phyloP scores from a whole-genome alignment of 495 filamentous ascomycete species.

The Lichina pygmaea region DNA sequence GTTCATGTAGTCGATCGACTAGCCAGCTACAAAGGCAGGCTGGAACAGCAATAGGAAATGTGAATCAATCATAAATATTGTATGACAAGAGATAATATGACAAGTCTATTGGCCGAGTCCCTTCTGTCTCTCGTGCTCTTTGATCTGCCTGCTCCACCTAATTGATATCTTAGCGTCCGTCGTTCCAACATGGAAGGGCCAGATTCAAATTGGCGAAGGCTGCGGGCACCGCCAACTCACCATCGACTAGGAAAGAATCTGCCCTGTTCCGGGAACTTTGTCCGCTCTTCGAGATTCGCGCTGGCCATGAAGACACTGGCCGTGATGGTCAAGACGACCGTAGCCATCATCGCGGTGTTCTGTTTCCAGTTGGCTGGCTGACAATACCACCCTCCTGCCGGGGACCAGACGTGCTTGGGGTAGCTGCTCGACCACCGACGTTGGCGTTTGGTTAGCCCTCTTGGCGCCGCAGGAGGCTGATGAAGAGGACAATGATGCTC shows the following conservation, averaged over 20 bases:
- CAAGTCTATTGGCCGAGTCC: no score
- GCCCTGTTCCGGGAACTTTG: slow-evolving; percentile 62
- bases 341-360: slow-evolving; percentile 69
- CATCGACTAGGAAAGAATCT: slow-evolving; percentile 91
- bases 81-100: no score
- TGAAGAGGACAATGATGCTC: not conserved
- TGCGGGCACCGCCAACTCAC: slow-evolving; percentile 23
- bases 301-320: slow-evolving; percentile 27
- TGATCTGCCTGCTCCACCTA: slow-evolving; percentile 84
- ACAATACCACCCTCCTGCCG: slow-evolving; percentile 88
- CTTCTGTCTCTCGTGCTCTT: slow-evolving; percentile 53
- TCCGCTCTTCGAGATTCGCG: slow-evolving; percentile 53
- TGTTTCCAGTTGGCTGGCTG: slow-evolving; percentile 83
- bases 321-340: slow-evolving; percentile 44
- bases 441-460: slow-evolving; percentile 2
- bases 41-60: slow-evolving; percentile 18
- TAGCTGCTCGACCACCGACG: slow-evolving; percentile 29
- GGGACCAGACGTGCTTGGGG: slow-evolving; percentile 98
- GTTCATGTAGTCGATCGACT: slow-evolving; percentile 19
- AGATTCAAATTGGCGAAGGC: not conserved
- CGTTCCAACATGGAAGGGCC: slow-evolving; percentile 1
- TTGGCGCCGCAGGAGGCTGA: no score
- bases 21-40: slow-evolving; percentile 12
- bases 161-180: not conserved
- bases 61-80: slow-evolving; percentile 7